These are phyloP conservation scores for Vitis rupestris DNA, from an alignment of 164 flowering plant genomes.

Conservation along the genomic window DNA sequence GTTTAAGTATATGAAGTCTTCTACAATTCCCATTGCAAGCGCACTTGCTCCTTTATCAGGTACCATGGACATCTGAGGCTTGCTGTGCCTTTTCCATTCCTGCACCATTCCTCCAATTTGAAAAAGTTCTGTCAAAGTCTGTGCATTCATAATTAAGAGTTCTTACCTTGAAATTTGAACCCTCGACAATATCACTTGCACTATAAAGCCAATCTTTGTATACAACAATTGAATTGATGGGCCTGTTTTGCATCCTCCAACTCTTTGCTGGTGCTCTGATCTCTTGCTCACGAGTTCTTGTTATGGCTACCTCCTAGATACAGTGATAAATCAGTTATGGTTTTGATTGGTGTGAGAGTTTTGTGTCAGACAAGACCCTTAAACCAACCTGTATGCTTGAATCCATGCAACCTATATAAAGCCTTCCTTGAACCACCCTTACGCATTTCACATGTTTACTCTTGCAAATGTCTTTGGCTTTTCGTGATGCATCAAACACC, in stretches of 20 bases:
- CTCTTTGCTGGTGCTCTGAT: slow-evolving; percentile 57
- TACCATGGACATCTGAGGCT: slow-evolving; percentile 40
- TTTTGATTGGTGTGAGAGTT: slow-evolving; percentile 1
- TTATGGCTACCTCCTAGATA: slow-evolving; percentile 51
- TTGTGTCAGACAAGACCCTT: background rate
- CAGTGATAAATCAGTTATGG: slow-evolving; percentile 1
- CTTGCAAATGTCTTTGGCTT: slow-evolving; percentile 41
- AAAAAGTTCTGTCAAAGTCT: background rate
- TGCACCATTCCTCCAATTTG: slow-evolving; percentile 23
- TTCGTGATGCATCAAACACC: slow-evolving; percentile 62
- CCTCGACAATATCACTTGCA: slow-evolving; percentile 47
- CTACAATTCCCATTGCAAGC: slow-evolving; percentile 64
- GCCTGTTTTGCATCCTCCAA: slow-evolving; percentile 54
- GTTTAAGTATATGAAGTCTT: slow-evolving; percentile 73
- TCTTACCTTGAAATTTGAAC: slow-evolving; percentile 59
- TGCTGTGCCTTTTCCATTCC: slow-evolving; percentile 56
- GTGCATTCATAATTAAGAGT: background rate
- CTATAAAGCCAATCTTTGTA: slow-evolving; percentile 66
- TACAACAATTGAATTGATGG: slow-evolving; percentile 50
- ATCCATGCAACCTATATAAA: slow-evolving; percentile 68
- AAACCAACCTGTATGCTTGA: slow-evolving; percentile 76
- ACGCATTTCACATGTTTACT: slow-evolving; percentile 54
- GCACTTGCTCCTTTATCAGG: slow-evolving; percentile 41
- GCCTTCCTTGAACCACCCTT: slow-evolving; percentile 42
- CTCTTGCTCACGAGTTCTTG: slow-evolving; percentile 44